These are phyloP conservation scores for Liriodendron chinense DNA, from an alignment of 164 flowering plant species.

Conservation along the genomic window DNA sequence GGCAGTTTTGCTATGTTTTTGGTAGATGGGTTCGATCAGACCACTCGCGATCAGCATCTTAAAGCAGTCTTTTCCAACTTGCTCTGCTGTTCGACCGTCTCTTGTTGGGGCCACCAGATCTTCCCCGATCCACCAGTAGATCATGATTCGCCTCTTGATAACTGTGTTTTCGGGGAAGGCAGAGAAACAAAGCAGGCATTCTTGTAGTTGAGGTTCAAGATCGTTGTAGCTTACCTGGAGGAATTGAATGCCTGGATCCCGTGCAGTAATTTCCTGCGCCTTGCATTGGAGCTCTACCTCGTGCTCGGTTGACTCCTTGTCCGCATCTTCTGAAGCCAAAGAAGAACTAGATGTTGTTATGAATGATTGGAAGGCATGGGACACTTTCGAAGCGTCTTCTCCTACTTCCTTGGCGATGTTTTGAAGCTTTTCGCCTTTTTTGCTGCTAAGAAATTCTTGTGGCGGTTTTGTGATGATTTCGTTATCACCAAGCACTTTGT, in stretches of 20 bases:
- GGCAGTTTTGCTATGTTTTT: background rate
- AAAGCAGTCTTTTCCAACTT: constrained; percentile 13
- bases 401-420: background rate
- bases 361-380: background rate
- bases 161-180: constrained; percentile 28
- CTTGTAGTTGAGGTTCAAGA: constrained; percentile 7
- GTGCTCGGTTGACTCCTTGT: background rate
- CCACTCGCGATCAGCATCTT: constrained; percentile 9
- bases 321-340: background rate
- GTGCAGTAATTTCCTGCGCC: background rate
- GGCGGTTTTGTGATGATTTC: background rate
- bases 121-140: constrained; percentile 51
- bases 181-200: constrained; percentile 37
- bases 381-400: background rate
- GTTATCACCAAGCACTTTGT: background rate
- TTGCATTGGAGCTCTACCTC: background rate
- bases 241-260: background rate
- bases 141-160: constrained; percentile 29
- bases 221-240: background rate
- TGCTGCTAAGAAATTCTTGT: background rate
- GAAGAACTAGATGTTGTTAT: too few relatives aligned
- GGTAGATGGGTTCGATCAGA: constrained; percentile 24
- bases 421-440: too few relatives aligned
- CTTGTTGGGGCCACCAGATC: constrained; percentile 7
- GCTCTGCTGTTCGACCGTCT: constrained; percentile 11